A percentile compares a stretch with the other conserved stretches of the same genome.
Conservation (phyloP, 495 filamentous ascomycete species). For the Talaromyces stipitatus region DNA sequence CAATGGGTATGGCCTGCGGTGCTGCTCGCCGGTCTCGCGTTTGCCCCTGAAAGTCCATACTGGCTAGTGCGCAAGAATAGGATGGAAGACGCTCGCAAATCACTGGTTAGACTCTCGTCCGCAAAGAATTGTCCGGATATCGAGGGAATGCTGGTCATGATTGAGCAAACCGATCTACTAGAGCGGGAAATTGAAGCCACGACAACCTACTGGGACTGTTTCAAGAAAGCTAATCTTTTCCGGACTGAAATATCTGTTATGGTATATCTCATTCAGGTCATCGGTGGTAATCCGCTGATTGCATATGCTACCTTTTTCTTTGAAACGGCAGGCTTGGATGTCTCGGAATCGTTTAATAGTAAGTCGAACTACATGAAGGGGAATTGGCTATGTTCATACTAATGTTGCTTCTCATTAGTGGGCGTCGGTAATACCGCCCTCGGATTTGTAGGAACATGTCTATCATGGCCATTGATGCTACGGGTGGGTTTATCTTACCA, state of each 20-base stretch:
- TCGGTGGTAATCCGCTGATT: slow-evolving; percentile 23
- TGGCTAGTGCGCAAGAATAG: slow-evolving; percentile 30
- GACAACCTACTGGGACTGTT: slow-evolving; percentile 30
- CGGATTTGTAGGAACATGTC: slow-evolving; percentile 42
- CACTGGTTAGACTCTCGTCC: slow-evolving; percentile 31
- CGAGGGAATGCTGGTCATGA: slow-evolving; percentile 26
- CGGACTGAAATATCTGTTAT: slow-evolving; percentile 31
- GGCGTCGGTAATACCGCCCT: slow-evolving; percentile 32
- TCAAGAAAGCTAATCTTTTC: slow-evolving; percentile 29
- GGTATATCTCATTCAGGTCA: slow-evolving; percentile 18
- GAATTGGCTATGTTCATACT: not conserved
- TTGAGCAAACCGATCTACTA: slow-evolving; percentile 30
- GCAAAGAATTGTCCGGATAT: slow-evolving; percentile 1
- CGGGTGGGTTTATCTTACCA: not conserved
- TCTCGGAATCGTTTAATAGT: slow-evolving; percentile 14
- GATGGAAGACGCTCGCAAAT: slow-evolving; percentile 37
- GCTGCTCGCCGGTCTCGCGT: slow-evolving; percentile 26
- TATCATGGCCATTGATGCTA: slow-evolving; percentile 44
- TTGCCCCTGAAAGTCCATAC: slow-evolving; percentile 43
- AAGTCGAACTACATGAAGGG: not conserved
- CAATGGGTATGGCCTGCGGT: slow-evolving; percentile 50
- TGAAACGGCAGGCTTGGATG: slow-evolving; percentile 26
- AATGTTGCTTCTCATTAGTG: slow-evolving; percentile 15
- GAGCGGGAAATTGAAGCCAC: slow-evolving; percentile 23
- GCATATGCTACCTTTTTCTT: slow-evolving; percentile 38